A percentile compares a stretch with the other conserved stretches of the same genome.
Conservation (phyloP, 495 filamentous ascomycete genomes). For the Lasiosphaeria ovina region DNA sequence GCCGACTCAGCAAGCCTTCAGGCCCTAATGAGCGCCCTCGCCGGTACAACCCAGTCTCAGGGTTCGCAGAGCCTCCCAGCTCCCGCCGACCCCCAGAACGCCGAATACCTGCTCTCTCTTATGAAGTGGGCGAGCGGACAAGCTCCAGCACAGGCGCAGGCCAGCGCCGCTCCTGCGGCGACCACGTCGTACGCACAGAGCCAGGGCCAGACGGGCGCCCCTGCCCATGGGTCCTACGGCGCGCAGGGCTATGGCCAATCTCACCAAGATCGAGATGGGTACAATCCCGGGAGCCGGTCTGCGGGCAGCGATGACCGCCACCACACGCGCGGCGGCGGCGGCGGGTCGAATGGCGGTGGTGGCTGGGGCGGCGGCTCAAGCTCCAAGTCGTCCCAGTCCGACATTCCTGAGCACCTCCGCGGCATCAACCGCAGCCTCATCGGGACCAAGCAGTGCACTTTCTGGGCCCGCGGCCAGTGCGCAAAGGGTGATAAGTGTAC, state of each 20-base stretch:
- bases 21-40: slow-evolving; percentile 22
- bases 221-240: slow-evolving; percentile 1
- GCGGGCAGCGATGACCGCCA: slow-evolving; percentile 12
- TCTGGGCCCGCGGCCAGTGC: slow-evolving; percentile 77
- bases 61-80: not conserved
- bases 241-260: slow-evolving; percentile 8
- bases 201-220: not conserved
- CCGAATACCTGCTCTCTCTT: slow-evolving; percentile 23
- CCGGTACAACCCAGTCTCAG: slow-evolving; percentile 14
- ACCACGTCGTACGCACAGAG: not conserved
- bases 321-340: slow-evolving; percentile 7
- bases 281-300: slow-evolving; percentile 14
- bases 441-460: slow-evolving; percentile 66
- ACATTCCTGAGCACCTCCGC: slow-evolving; percentile 35
- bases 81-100: slow-evolving; percentile 16
- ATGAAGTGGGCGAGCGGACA: slow-evolving; percentile 20
- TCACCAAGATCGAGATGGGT: slow-evolving; percentile 21
- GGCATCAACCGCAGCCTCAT: slow-evolving; percentile 45
- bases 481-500: slow-evolving; percentile 83
- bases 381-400: slow-evolving; percentile 2
- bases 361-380: not conserved
- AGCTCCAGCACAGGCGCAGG: slow-evolving; percentile 4
- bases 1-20: slow-evolving; percentile 16
- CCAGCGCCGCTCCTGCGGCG: slow-evolving; percentile 1
- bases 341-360: slow-evolving; percentile 7